Percentiles rank a stretch among this genome's conserved stretches.
These are phyloP conservation scores for Elsinoe australis DNA, from an alignment of 2,329 filamentous ascomycete genomes.

Conservation along the genomic window DNA sequence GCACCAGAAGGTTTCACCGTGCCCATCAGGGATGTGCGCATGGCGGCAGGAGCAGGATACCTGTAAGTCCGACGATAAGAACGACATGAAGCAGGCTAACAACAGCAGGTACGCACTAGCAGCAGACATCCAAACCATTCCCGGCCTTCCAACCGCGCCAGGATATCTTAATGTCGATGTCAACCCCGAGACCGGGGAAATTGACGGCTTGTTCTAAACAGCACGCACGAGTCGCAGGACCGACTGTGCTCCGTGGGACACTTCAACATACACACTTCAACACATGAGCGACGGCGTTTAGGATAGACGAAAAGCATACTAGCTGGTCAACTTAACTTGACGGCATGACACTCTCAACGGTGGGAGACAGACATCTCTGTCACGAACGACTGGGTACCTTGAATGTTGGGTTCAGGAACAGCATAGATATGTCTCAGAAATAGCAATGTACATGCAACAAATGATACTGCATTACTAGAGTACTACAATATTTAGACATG, in stretches of 20 bases:
- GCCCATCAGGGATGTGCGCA: conserved; percentile 84
- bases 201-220: conserved; percentile 69
- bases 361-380: not conserved
- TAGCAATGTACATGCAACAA: no score
- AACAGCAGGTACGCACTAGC: conserved; percentile 70
- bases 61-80: conserved; percentile 56
- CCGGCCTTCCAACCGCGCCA: conserved; percentile 86
- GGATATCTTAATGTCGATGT: conserved; percentile 91
- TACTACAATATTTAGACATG: no score
- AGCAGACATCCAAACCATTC: conserved; percentile 97
- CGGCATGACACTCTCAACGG: conserved; percentile 15
- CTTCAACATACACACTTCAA: conserved; percentile 13
- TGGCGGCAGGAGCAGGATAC: conserved; percentile 92
- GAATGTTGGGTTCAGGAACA: no score
- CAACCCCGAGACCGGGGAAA: conserved; percentile 45
- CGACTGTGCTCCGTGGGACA: not conserved
- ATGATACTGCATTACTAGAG: no score
- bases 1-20: conserved; percentile 91
- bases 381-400: not conserved
- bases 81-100: not conserved
- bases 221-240: conserved; percentile 6
- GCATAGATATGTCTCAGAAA: no score
- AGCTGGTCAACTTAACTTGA: conserved; percentile 15
- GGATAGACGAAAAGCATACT: conserved; percentile 16
- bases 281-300: conserved; percentile 17